Evolutionary conservation across 23 red algal genomes (phyloP).

Genomic region (Gracilaria vermiculophylla): DNA sequence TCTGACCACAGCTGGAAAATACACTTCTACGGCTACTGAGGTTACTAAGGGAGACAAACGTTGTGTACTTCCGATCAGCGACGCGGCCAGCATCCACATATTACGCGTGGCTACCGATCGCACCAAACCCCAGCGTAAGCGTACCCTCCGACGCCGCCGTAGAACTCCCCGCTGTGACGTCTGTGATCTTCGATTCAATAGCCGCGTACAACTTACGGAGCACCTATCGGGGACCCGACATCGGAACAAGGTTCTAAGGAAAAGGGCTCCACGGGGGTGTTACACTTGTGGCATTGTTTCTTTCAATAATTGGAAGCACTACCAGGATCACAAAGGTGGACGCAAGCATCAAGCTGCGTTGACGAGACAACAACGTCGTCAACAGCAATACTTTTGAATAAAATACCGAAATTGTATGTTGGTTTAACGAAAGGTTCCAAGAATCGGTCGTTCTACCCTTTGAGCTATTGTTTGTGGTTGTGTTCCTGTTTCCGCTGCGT

Average conservation of each 20-base stretch:
- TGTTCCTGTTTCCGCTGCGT: too few species aligned
- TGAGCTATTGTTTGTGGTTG: too few species aligned
- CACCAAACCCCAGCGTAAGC: too few species aligned
- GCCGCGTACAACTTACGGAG: background rate
- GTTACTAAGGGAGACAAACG: background rate
- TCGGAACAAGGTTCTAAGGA: background rate
- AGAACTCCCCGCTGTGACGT: too few species aligned
- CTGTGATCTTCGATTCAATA: too few species aligned
- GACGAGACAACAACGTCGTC: too few species aligned
- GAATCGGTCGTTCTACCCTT: too few species aligned
- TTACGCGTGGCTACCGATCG: background rate
- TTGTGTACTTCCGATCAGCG: background rate
- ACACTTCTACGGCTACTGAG: background rate
- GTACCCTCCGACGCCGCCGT: too few species aligned
- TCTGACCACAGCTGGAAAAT: background rate
- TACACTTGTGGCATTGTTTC: background rate
- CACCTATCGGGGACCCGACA: background rate
- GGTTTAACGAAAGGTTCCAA: too few species aligned
- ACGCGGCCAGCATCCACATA: background rate
- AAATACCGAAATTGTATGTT: too few species aligned
- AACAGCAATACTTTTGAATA: too few species aligned
- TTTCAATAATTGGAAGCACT: conserved; percentile 14
- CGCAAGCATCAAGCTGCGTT: too few species aligned
- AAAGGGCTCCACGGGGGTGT: background rate
- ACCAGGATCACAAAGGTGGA: background rate